Evolutionary conservation across 306 rosid genomes (phyloP).

Genomic region (Lagenaria siceraria): DNA sequence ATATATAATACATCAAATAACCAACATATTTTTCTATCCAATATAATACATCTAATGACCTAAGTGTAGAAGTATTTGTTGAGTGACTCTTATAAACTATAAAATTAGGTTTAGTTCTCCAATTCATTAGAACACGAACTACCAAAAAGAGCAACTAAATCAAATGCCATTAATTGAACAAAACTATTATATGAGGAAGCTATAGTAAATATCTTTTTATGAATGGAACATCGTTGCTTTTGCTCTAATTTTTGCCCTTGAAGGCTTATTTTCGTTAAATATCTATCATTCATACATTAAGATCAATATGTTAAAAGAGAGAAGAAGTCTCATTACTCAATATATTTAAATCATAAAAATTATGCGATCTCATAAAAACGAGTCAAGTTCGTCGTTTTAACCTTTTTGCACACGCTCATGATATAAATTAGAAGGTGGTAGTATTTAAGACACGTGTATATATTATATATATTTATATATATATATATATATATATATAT

Average conservation of each 20-base stretch:
- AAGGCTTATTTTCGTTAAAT: not conserved
- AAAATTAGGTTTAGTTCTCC: not conserved
- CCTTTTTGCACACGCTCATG: too few species aligned
- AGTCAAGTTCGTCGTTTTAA: not conserved
- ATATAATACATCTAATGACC: not conserved
- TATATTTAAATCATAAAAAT: too few species aligned
- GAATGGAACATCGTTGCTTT: not conserved
- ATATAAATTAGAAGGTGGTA: too few species aligned
- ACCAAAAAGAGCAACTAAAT: not conserved
- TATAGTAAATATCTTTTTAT: not conserved
- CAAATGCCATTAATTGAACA: not conserved
- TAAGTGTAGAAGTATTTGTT: not conserved
- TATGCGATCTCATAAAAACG: not conserved
- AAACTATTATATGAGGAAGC: not conserved
- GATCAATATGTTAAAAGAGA: not conserved
- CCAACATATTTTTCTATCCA: too few species aligned
- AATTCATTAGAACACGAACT: not conserved
- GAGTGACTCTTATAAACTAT: not conserved
- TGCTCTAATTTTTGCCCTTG: not conserved
- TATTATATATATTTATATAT: too few species aligned
- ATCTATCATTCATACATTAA: not conserved
- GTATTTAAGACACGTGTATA: too few species aligned
- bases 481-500: too few species aligned
- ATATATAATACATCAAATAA: too few species aligned
- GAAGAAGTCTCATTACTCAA: not conserved